Percentiles rank a stretch among this genome's conserved stretches.
Evolutionary conservation across 2,329 filamentous ascomycete genomes (phyloP).

Genomic region (Paraphaeosphaeria sporulosa): DNA sequence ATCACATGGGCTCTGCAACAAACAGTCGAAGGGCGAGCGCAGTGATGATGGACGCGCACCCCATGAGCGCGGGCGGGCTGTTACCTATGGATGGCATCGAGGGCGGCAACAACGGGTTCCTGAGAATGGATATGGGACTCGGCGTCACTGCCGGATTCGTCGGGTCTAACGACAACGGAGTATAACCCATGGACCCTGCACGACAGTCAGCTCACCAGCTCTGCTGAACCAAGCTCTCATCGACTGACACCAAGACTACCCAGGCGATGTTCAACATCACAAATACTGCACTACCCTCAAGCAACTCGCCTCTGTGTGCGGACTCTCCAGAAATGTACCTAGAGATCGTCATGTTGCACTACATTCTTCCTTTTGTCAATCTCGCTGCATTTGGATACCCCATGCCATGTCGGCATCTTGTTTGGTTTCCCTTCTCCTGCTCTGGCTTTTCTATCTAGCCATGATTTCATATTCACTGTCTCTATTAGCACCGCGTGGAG

Average conservation of each 20-base stretch:
- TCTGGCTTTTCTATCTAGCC: not conserved
- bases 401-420: slow-evolving; percentile 10
- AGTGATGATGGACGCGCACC: slow-evolving; percentile 41
- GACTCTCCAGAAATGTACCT: not conserved
- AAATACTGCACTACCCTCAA: not conserved
- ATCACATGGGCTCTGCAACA: slow-evolving; percentile 40
- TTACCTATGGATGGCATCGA: slow-evolving; percentile 45
- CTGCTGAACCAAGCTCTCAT: not conserved
- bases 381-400: slow-evolving; percentile 14
- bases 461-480: slow-evolving; percentile 14
- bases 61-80: slow-evolving; percentile 30
- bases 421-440: not conserved
- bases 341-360: not conserved
- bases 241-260: not conserved
- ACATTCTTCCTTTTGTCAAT: slow-evolving; percentile 5
- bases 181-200: slow-evolving; percentile 14
- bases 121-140: slow-evolving; percentile 43
- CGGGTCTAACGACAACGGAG: slow-evolving; percentile 31
- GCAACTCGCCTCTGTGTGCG: not conserved
- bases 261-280: not conserved
- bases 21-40: slow-evolving; percentile 41
- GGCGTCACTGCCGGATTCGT: slow-evolving; percentile 37
- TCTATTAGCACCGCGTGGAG: slow-evolving; percentile 28
- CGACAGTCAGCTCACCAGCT: not conserved
- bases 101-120: slow-evolving; percentile 40